Evolutionary conservation across 148 eudicot species (phyloP), one percentile per base, ranked within the genome.

Genomic region (Linanthus parryae): DNA sequence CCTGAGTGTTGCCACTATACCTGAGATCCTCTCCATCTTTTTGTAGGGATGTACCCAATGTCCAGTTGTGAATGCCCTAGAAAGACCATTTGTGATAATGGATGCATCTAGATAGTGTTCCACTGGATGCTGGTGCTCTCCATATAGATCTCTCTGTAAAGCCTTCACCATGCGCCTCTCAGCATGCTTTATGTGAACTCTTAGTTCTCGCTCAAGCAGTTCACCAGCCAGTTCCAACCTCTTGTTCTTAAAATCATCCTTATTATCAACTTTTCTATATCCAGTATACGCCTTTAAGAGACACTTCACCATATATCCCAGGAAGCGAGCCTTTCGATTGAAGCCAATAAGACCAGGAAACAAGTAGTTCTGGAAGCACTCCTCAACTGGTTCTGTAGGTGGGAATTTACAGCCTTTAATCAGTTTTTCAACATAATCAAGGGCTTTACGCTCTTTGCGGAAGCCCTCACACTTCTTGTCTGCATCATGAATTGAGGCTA

Each of bases 161-260:
- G 90, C 71, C 69, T 87, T 92, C 21, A 75, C 69, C 94, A 92
- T 87, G n/a, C 92, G 79, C 74, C 75, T 81, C 81, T 79, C 94
- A 31, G 96, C 96, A 65, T 92, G 98, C 44, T 70, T 84, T 48
- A 92, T 57, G 31, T 92, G 98, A 10, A 75, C 83, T 58, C 70
- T 69, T 34, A 92, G 75, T 63, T 91, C 98, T 21, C 95, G 60
- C 64, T 86, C 95, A 31, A 91, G 66, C 48, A 91, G 74, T 71
- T 87, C 98, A 36, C 77, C 75, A 26, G 98, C 85, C 70, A 87
- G 61, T 28, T 92, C 94, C 26, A 92, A 36, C 60, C 98, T 83
- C 61, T 87, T 92, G 67, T 92, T 92, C 52, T 94, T 79, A 16
- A 92, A 79, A 61, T 92, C 98, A 64, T 92, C 98, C 56, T 87